Evolutionary conservation across 345 rosid genomes (phyloP).

Genomic region (Salix koriyanagi): DNA sequence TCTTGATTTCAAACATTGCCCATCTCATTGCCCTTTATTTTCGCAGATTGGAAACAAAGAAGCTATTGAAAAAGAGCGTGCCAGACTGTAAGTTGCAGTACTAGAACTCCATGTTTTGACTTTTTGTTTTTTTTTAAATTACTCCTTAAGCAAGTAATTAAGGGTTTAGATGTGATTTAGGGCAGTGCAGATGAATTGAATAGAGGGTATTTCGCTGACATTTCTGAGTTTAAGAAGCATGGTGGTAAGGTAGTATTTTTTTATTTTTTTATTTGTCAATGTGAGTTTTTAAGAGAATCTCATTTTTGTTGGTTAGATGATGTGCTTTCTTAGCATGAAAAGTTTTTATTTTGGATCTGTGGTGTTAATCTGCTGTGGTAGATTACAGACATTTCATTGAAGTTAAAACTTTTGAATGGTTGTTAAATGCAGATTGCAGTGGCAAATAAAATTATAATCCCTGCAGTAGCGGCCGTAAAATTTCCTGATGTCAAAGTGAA

Average conservation of each 20-base stretch:
- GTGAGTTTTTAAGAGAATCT: neutral
- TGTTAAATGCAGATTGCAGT: slow-evolving; percentile 54
- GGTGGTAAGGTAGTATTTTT: slow-evolving; percentile 82
- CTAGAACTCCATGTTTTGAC: neutral
- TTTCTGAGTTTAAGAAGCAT: slow-evolving; percentile 62
- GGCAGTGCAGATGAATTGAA: slow-evolving; percentile 97
- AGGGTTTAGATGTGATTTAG: slow-evolving; percentile 41
- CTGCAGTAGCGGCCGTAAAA: slow-evolving; percentile 56
- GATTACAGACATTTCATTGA: neutral
- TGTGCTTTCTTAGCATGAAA: too few relatives aligned
- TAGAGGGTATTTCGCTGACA: slow-evolving; percentile 80
- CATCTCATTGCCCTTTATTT: neutral
- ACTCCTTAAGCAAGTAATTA: neutral
- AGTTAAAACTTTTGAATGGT: neutral
- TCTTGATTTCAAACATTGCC: neutral
- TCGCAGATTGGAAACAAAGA: slow-evolving; percentile 64
- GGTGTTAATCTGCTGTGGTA: neutral
- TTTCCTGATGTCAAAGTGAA: slow-evolving; percentile 62
- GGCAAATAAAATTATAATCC: slow-evolving; percentile 62
- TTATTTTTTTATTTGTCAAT: neutral
- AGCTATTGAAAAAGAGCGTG: slow-evolving; percentile 76
- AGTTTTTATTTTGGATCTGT: too few relatives aligned
- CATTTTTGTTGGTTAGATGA: too few relatives aligned
- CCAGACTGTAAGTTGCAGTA: slow-evolving; percentile 60
- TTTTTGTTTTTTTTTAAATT: neutral